Evolutionary conservation across 2,329 filamentous ascomycete genomes (phyloP), one percentile per base, ranked within the genome.

Genomic region (Paraconiothyrium brasiliense): DNA sequence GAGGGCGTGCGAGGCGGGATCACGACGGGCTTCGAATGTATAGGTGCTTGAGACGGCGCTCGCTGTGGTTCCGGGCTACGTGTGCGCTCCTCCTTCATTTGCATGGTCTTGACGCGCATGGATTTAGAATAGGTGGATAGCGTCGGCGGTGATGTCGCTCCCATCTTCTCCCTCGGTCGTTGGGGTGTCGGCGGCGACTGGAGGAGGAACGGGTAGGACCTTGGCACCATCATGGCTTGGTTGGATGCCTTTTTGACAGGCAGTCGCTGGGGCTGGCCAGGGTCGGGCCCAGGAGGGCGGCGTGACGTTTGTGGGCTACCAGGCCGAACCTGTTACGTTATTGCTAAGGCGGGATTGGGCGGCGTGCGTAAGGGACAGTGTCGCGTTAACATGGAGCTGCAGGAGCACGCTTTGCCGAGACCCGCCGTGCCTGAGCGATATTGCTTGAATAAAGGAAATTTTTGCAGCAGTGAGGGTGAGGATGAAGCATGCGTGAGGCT

Each of bases 221-320:
- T 78, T 70, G 81, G 80, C 70, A 82, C 80, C 73, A 83, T 79
- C 79, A 83, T 83, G 49, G 56, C 67, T 67, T 66, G 67, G 71
- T 73, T 2, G 70, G 75, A 72, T 67, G 70, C 62, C 49, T 62
- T 51, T 44, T 60, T 63, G 41, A 47, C 46, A 30, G 49, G 62
- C 63, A 66, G 64, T 24, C n/a, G 64, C 61, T 67, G 61, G 59
- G 57, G 16, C 20, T 55, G 27, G 52, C 41, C 24, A 48, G 54
- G 30, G 20, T n/a, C 34, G 13, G 54, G 13, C 54, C 34, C 52
- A 51, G 57, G 58, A 30, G 61, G 60, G 60, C 63, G 72, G 67
- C 44, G 58, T 76, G 74, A 78, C 71, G 75, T 74, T 71, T 58
- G 47, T 58, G 64, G 60, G 66, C 50, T 62, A 59, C 41, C 59